Conservation (phyloP, 441 rosid species). For the Pelargonium fulgidum region DNA sequence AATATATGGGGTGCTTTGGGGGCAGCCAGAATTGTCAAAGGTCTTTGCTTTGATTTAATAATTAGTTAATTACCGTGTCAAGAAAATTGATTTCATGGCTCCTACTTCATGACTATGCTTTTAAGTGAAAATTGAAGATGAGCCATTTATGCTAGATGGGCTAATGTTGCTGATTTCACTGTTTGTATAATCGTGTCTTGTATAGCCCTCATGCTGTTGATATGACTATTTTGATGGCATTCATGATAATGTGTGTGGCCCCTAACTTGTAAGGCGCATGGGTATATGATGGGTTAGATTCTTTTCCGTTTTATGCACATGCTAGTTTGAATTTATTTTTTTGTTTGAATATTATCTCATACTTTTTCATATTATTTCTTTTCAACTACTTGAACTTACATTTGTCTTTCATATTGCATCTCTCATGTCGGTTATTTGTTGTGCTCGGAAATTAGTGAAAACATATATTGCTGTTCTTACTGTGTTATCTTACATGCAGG, state of each 20-base stretch:
- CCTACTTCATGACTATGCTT: background rate
- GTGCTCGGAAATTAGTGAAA: conserved; percentile 6
- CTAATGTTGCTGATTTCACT: background rate
- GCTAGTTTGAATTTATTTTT: background rate
- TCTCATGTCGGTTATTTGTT: conserved; percentile 12
- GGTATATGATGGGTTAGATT: background rate
- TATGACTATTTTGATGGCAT: background rate
- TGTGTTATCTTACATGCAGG: conserved; percentile 38
- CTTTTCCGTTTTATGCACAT: background rate
- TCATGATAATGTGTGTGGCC: background rate
- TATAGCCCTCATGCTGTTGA: background rate
- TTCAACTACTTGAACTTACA: background rate
- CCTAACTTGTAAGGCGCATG: background rate
- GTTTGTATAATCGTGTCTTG: background rate
- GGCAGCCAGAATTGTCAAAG: background rate
- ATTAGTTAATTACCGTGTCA: background rate
- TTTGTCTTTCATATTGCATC: background rate
- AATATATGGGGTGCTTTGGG: background rate
- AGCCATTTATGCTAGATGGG: background rate
- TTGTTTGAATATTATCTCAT: background rate
- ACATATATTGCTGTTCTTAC: conserved; percentile 1
- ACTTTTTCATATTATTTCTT: background rate
- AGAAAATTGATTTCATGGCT: background rate
- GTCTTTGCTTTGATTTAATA: background rate
- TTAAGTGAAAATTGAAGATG: background rate